A percentile compares a stretch with the other conserved stretches of the same genome.
Evolutionary conservation across 495 filamentous ascomycete species (phyloP).

Genomic region (Symbiotaphrina buchneri): DNA sequence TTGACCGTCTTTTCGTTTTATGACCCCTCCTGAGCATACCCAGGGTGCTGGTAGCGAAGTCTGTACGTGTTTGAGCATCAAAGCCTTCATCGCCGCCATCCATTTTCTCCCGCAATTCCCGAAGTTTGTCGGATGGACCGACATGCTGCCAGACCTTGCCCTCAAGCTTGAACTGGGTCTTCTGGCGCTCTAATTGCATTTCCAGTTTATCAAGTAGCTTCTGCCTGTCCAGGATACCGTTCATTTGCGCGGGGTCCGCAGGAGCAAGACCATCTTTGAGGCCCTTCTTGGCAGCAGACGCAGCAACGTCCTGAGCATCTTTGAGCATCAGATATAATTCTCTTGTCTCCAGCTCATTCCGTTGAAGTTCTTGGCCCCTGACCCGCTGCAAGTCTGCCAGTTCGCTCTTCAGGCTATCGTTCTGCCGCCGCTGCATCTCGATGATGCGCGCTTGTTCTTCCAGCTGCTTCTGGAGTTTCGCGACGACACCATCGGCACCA

Average conservation of each 20-base stretch:
- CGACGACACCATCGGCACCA: constrained; percentile 82
- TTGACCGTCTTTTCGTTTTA: constrained; percentile 25
- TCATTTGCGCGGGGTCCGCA: constrained; percentile 48
- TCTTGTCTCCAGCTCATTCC: constrained; percentile 85
- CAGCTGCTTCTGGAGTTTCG: constrained; percentile 77
- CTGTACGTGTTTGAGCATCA: constrained; percentile 23
- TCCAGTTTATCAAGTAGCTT: constrained; percentile 79
- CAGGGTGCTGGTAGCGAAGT: constrained; percentile 29
- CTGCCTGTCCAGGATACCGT: constrained; percentile 83
- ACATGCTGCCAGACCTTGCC: constrained; percentile 75
- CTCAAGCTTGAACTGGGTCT: constrained; percentile 95
- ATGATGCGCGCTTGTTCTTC: constrained; percentile 84
- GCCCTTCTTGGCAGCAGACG: constrained; percentile 58
- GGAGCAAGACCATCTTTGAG: constrained; percentile 27
- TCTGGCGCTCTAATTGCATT: constrained; percentile 85
- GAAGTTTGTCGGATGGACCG: constrained; percentile 73
- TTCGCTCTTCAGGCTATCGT: constrained; percentile 70
- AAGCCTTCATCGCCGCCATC: constrained; percentile 34
- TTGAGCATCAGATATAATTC: constrained; percentile 97
- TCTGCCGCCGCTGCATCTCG: constrained; percentile 66
- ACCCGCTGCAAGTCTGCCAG: constrained; percentile 68
- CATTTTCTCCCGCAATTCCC: constrained; percentile 88
- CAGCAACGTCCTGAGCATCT: constrained; percentile 90
- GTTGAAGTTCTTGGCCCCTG: constrained; percentile 77
- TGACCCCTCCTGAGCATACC: constrained; percentile 37